phyloP scores from a whole-genome alignment of 2,329 filamentous ascomycete genomes.

The Xylariaceae sp. region DNA sequence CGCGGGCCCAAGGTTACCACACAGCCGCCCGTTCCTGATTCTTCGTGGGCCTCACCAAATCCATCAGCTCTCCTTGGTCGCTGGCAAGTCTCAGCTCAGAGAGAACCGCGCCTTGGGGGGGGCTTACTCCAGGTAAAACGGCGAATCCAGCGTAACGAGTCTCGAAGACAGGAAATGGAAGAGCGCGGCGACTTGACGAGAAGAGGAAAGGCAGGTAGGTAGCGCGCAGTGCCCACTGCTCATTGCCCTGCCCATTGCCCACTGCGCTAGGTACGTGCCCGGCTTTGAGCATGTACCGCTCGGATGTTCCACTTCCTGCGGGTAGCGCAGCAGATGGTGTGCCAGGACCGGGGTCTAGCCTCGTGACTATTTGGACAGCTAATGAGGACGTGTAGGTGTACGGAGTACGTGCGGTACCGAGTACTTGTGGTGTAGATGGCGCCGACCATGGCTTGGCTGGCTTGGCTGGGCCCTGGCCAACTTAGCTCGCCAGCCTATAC shows the following conservation, averaged over 20 bases:
- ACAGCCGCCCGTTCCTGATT: slow-evolving; percentile 21
- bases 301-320: slow-evolving; percentile 18
- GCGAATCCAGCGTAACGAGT: background rate
- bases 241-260: no score
- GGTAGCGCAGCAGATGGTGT: slow-evolving; percentile 2
- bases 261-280: no score
- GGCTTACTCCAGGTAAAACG: slow-evolving; percentile 9
- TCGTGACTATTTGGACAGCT: slow-evolving; percentile 16
- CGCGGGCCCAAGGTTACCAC: slow-evolving; percentile 32
- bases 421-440: background rate
- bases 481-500: background rate
- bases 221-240: background rate
- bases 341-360: slow-evolving; percentile 7
- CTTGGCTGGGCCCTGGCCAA: background rate
- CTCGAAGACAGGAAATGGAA: slow-evolving; percentile 10
- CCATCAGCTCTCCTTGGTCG: slow-evolving; percentile 22
- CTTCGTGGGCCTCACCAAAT: slow-evolving; percentile 29
- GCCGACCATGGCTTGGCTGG: background rate
- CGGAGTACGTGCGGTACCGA: background rate
- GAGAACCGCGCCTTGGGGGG: background rate
- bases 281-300: slow-evolving; percentile 12
- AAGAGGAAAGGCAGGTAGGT: slow-evolving; percentile 10
- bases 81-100: background rate
- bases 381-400: background rate
- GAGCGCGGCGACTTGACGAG: slow-evolving; percentile 13